Percentiles rank a stretch among this genome's conserved stretches.
phyloP scores from a whole-genome alignment of 805 yeast species.

The Saccharomycopsis fodiens region DNA sequence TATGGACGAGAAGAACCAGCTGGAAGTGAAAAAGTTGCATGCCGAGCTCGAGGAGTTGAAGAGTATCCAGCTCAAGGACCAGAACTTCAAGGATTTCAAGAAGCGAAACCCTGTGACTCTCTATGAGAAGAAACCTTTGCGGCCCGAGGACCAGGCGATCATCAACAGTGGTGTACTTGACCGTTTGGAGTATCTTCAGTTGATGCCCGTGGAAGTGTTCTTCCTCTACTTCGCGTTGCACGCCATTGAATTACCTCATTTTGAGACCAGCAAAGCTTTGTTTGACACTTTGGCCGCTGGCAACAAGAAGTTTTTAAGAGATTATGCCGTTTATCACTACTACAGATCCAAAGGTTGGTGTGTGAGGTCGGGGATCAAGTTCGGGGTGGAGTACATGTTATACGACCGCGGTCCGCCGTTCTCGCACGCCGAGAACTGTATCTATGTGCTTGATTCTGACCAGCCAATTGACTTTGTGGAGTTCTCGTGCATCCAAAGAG shows the following conservation, averaged over 20 bases:
- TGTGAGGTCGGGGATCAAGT: constrained; percentile 83
- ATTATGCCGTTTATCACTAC: constrained; percentile 76
- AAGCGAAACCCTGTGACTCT: constrained; percentile 5
- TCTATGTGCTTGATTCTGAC: constrained; percentile 38
- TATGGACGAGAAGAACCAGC: constrained; percentile 24
- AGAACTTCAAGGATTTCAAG: constrained; percentile 4
- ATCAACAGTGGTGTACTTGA: constrained; percentile 33
- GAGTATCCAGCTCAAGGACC: not conserved
- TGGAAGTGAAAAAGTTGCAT: constrained; percentile 23
- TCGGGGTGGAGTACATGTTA: constrained; percentile 78
- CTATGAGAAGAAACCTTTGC: constrained; percentile 14
- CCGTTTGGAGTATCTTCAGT: constrained; percentile 43
- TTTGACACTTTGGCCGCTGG: not conserved
- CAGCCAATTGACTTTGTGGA: constrained; percentile 39
- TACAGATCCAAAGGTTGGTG: constrained; percentile 92
- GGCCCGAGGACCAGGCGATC: constrained; percentile 25
- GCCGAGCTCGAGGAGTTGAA: constrained; percentile 18
- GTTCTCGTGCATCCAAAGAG: constrained; percentile 63
- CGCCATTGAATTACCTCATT: constrained; percentile 31
- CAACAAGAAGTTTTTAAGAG: constrained; percentile 35
- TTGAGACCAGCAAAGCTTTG: constrained; percentile 1
- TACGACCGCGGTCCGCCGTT: constrained; percentile 94
- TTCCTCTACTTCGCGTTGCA: constrained; percentile 58
- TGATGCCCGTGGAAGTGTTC: constrained; percentile 69
- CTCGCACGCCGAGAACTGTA: constrained; percentile 84